phyloP scores from a whole-genome alignment of 192 early-diverging fungal species.

The Gamsiella multidivaricata region DNA sequence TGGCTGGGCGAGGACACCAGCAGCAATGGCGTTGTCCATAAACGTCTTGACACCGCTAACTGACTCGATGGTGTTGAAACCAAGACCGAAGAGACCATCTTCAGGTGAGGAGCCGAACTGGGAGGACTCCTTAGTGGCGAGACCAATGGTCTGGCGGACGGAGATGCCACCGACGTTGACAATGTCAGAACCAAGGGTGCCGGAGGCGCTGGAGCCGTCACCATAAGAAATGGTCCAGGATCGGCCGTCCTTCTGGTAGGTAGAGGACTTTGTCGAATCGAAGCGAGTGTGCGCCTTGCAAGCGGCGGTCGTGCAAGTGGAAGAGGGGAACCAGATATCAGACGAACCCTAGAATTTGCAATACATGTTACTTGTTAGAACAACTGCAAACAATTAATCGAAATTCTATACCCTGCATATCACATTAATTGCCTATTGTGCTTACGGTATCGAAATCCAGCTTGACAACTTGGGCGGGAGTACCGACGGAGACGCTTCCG shows the following conservation, averaged over 20 bases:
- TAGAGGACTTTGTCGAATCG: constrained; percentile 58
- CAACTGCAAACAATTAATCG: background rate
- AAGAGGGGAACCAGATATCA: constrained; percentile 67
- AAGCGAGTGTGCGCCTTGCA: constrained; percentile 63
- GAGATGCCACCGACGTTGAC: constrained; percentile 62
- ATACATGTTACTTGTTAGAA: too few species aligned
- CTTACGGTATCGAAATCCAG: too few species aligned
- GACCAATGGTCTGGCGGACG: constrained; percentile 70
- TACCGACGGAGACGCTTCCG: too few species aligned
- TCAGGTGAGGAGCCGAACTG: constrained; percentile 66
- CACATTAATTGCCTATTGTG: constrained; percentile 33
- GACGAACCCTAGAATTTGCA: constrained; percentile 50
- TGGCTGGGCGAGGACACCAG: constrained; percentile 63
- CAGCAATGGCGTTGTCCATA: constrained; percentile 67
- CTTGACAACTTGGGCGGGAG: too few species aligned
- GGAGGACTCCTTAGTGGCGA: constrained; percentile 68
- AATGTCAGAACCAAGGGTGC: constrained; percentile 59
- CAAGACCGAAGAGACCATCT: constrained; percentile 74
- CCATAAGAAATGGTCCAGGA: constrained; percentile 72
- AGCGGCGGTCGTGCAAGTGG: constrained; percentile 54
- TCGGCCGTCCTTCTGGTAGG: constrained; percentile 64
- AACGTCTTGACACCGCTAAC: constrained; percentile 62
- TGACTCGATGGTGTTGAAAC: constrained; percentile 61
- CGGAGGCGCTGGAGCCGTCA: constrained; percentile 63
- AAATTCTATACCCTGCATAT: constrained; percentile 13